Evolutionary conservation across 768 basidiomycete genomes (phyloP), one percentile per base, ranked within the genome.

Genomic region (Tylopilus sp.): DNA sequence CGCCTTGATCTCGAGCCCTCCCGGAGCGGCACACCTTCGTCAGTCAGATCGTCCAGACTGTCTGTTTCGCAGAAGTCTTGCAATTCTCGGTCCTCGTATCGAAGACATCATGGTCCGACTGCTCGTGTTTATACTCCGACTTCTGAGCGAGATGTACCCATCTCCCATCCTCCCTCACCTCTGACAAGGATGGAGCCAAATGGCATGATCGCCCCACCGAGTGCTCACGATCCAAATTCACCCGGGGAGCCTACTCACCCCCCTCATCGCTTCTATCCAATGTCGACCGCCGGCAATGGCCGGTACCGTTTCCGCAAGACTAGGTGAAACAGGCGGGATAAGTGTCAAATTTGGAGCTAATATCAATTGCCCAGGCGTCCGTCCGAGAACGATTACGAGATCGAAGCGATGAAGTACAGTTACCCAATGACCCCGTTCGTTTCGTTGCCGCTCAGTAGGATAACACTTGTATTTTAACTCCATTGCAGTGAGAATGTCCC

Each of bases 51-150:
- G 36, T 64, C 62, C 6, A 50, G 31, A 34, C 4, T 12, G 5
- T 61, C 64, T 3, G 10, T 40, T 24, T 63, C 66, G 9, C 56
- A 34, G 28, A 48, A n/a, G 12, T 64, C 66, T 4, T 28, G 0
- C 17, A 40, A 36, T 45, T 60, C 63, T 54, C 36, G 34, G 29
- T 45, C 54, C 1, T 63, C 66, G 17, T 64, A 63, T 45, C 63
- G 62, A 42, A 51, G 38, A 9, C 50, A 68, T 37, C 58, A 2
- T 22, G 68, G 62, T 8, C 50, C 55, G 16, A 30, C 50, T 30
- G 47, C 61, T 25, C 56, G 48, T 19, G 28, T 25, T 38, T 59
- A 56, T 30, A 54, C 49, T 0, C 57, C 65, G 14, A 31, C 19
- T 12, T 25, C 29, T 8, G 38, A 38, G 19, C 46, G 26, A 42